Evolutionary conservation across 2,329 filamentous ascomycete species (phyloP), one percentile per base, ranked within the genome.

Genomic region (Penicillium brasilianum): DNA sequence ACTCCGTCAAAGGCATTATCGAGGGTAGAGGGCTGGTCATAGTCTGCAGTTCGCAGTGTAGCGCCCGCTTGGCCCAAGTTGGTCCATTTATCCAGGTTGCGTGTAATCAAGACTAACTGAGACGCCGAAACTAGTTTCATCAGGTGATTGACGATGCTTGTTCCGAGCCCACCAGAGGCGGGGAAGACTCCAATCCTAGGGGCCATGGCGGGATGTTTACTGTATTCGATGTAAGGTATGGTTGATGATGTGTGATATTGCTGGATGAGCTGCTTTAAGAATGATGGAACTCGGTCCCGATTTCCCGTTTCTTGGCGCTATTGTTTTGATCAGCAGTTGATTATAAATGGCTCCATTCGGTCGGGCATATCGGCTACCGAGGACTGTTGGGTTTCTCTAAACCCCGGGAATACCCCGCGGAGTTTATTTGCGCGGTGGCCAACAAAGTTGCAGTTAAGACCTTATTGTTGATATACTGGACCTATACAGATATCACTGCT

Each of bases 61-160:
- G 72, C 71, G 2, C 72, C 73, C 0, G 60, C 61, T 14, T 64
- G 54, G 8, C 58, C 55, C 2, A 61, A 18, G 1, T 61, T 39
- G 2, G 34, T 34, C 3, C 74, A 62, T 28, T 64, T 68, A 9
- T 52, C 55, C 1, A 51, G 59, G 16, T 14, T 30, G 5, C 59
- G 59, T 52, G 59, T 55, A 28, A 61, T 39, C n/a, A 61, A 46
- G 5, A 55, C 22, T 1, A 61, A 28, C 13, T 59, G 36, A 32
- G 37, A n/a, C 0, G 58, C 4, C 5, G 58, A 55, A 10, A 56
- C 13, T 2, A 44, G 58, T 10, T 49, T n/a, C 2, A 57, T 28
- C 5, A 63, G 58, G 22, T 63, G 58, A 36, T 56, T 60, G 18
- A 60, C 36, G 32, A 57, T 60, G n/a, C 58, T 53, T 4, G 54